A percentile compares a stretch with the other conserved stretches of the same genome.
Conservation (phyloP, 1,139 yeast species). For the Tardiomyces blankii region DNA sequence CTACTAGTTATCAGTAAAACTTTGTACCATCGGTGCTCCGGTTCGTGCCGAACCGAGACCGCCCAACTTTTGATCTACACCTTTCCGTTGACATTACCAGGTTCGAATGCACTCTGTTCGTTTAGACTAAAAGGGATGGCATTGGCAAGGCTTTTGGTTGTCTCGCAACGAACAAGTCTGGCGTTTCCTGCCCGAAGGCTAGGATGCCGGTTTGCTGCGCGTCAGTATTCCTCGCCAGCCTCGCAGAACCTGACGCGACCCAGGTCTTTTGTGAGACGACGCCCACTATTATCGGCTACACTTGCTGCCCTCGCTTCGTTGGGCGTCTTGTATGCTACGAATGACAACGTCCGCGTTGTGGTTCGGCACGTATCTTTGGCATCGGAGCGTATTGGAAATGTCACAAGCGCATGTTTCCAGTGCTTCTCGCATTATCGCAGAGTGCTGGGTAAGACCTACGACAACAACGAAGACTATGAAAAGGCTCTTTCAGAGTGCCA, state of each 20-base stretch:
- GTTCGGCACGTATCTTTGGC: slow-evolving; percentile 19
- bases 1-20: too few species aligned
- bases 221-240: too few species aligned
- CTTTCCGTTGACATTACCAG: too few species aligned
- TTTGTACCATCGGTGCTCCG: too few species aligned
- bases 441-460: slow-evolving; percentile 39
- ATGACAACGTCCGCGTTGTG: slow-evolving; percentile 29
- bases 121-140: neutral
- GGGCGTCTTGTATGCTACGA: slow-evolving; percentile 24
- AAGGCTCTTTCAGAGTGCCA: slow-evolving; percentile 56
- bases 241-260: neutral
- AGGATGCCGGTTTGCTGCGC: neutral
- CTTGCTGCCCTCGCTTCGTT: neutral
- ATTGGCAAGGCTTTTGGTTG: neutral
- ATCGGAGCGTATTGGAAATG: slow-evolving; percentile 21
- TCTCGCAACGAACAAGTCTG: neutral
- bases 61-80: too few species aligned
- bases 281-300: neutral
- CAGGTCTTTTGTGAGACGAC: neutral
- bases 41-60: too few species aligned
- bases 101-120: too few species aligned
- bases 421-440: slow-evolving; percentile 39
- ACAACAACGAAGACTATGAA: slow-evolving; percentile 37
- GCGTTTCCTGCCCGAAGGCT: neutral
- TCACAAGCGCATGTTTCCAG: slow-evolving; percentile 20